Evolutionary conservation across 2,329 filamentous ascomycete genomes (phyloP), one percentile per base, ranked within the genome.

Genomic region (Chaetomium sp.): DNA sequence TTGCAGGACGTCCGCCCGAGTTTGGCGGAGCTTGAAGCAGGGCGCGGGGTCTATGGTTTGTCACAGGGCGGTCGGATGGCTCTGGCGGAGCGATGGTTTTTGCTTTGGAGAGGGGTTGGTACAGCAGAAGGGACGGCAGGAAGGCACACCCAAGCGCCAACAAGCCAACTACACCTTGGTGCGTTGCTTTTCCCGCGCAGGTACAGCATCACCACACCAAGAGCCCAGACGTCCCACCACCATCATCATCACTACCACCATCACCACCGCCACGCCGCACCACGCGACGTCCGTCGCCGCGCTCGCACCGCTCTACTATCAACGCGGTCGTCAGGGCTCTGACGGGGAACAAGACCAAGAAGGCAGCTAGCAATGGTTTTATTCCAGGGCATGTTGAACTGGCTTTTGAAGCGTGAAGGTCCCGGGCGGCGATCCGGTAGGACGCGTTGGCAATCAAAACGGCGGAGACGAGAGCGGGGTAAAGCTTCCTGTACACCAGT

Each of bases 1-100:
- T 51, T 50, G 48, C 37, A n/a, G 37, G 37, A 50, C 38, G 10
- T 42, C 48, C 48, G 19, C 48, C 48, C 19, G 48, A 43, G 49
- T 51, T 51, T 51, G 32, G 49, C 49, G 49, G 49, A 51, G 49
- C 40, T 51, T 51, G 32, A 43, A 51, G 12, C 40, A 51, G 49
- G 43, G 43, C 14, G 27, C 3, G 19, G 43, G 6, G 14, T 45
- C 27, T 32, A 45, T 45, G 40, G 40, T 42, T 42, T 42, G 40
- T 38, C 37, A 12, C 12, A 38, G 37, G 37, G 37, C 12, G 12
- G 37, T 38, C 37, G 37, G 37, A 38, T 38, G 37, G 37, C 37
- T 38, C 12, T 38, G 37, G 37, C 37, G 42, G 42, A 45, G 42
- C 19, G 19, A 32, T 45, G 10, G 42, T 45, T 45, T 45, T 32